A percentile compares a stretch with the other conserved stretches of the same genome.
phyloP scores from a whole-genome alignment of 2,329 filamentous ascomycete genomes.

The Cryoendolithus antarcticus region DNA sequence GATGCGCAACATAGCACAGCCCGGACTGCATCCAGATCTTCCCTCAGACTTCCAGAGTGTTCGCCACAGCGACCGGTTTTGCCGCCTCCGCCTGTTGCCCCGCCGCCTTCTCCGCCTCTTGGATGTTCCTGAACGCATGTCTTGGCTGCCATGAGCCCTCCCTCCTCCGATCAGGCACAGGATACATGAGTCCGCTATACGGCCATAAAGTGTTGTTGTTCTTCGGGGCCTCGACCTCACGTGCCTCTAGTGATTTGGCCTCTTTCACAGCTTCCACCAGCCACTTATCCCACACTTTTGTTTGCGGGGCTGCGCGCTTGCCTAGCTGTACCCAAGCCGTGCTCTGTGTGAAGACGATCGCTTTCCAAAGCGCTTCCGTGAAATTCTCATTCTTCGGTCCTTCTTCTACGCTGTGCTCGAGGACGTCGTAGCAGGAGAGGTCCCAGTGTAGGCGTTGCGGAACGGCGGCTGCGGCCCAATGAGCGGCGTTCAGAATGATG shows the following conservation, averaged over 20 bases:
- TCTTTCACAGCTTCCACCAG: slow-evolving; percentile 21
- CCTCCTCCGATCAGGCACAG: no score
- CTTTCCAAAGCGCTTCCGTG: slow-evolving; percentile 38
- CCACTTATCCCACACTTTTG: slow-evolving; percentile 31
- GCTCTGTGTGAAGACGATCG: slow-evolving; percentile 33
- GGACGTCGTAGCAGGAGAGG: slow-evolving; percentile 31
- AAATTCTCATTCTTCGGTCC: slow-evolving; percentile 26
- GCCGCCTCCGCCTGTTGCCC: no score
- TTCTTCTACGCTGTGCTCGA: slow-evolving; percentile 22
- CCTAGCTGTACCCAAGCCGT: slow-evolving; percentile 28
- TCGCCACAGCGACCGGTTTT: no score
- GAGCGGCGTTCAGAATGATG: slow-evolving; percentile 36
- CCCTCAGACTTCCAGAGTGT: no score
- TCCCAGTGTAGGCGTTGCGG: slow-evolving; percentile 37
- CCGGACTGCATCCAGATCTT: no score
- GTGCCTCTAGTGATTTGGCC: slow-evolving; percentile 1
- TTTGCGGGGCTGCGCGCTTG: slow-evolving; percentile 29
- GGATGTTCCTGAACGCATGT: no score
- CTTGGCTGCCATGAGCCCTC: no score
- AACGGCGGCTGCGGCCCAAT: slow-evolving; percentile 40
- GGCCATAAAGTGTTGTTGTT: no score
- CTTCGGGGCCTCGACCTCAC: slow-evolving; percentile 1
- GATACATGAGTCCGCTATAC: no score
- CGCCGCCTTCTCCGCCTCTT: no score
- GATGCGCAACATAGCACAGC: no score